Conservation (phyloP, 176 grass and related monocot species). For the Triticum monococcum region DNA sequence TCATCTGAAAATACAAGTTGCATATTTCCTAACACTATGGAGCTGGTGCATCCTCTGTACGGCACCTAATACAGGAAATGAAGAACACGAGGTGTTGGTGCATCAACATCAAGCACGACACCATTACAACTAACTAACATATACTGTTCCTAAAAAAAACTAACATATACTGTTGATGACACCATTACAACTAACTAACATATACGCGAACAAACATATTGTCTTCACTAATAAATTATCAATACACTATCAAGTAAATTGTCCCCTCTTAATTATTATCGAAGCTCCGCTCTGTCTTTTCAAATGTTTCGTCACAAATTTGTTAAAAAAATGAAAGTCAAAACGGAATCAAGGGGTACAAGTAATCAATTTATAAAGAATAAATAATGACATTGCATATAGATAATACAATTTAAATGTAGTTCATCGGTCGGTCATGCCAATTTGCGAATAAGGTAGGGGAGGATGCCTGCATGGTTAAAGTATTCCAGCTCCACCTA, state of each 20-base stretch:
- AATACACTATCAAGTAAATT: neutral
- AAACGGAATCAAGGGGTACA: neutral
- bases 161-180: too few species aligned
- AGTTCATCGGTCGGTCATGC: neutral
- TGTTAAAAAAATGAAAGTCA: neutral
- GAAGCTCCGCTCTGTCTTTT: neutral
- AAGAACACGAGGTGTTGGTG: too few species aligned
- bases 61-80: too few species aligned
- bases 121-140: too few species aligned
- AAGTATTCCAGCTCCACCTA: slow-evolving; percentile 90
- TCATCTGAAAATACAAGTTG: too few species aligned
- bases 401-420: neutral
- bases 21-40: too few species aligned
- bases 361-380: neutral
- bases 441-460: slow-evolving; percentile 77
- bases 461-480: slow-evolving; percentile 90
- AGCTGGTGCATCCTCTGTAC: too few species aligned
- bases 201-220: too few species aligned
- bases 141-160: too few species aligned
- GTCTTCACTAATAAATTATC: neutral
- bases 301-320: neutral
- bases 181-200: too few species aligned
- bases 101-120: too few species aligned
- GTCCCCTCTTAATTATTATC: neutral
- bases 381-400: neutral